These are phyloP conservation scores for Vitis rupestris DNA, from an alignment of 164 flowering plant species.

Conservation along the genomic window DNA sequence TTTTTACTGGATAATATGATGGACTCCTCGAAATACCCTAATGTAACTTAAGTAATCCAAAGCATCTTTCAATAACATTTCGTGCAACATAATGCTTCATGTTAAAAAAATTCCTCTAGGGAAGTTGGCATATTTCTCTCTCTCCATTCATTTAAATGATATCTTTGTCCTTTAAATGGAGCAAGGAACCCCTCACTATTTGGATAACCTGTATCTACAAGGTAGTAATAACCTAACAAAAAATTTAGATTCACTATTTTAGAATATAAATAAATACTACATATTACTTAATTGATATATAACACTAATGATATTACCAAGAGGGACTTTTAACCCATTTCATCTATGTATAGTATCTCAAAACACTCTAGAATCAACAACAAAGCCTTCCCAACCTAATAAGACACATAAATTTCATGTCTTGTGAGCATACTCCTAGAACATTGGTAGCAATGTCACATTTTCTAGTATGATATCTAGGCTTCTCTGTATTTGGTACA, in stretches of 20 bases:
- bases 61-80: constrained; percentile 2
- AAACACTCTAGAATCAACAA: constrained; percentile 7
- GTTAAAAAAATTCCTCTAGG: neutral
- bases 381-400: constrained; percentile 14
- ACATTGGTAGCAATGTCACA: too few relatives aligned
- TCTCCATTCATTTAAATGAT: neutral
- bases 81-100: neutral
- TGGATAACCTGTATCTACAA: too few relatives aligned
- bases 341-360: constrained; percentile 1
- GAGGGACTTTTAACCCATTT: constrained; percentile 3
- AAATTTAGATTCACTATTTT: too few relatives aligned
- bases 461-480: neutral
- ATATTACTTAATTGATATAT: too few relatives aligned
- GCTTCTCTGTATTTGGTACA: neutral
- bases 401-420: constrained; percentile 7
- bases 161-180: neutral
- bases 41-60: neutral
- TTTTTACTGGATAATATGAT: too few relatives aligned
- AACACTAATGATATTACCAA: neutral
- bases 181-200: neutral
- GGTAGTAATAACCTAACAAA: too few relatives aligned
- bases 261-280: too few relatives aligned
- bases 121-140: neutral
- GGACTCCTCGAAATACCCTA: neutral
- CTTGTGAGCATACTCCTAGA: neutral